phyloP scores from a whole-genome alignment of 2,329 filamentous ascomycete genomes.

The Verticillium zaregamsianum region DNA sequence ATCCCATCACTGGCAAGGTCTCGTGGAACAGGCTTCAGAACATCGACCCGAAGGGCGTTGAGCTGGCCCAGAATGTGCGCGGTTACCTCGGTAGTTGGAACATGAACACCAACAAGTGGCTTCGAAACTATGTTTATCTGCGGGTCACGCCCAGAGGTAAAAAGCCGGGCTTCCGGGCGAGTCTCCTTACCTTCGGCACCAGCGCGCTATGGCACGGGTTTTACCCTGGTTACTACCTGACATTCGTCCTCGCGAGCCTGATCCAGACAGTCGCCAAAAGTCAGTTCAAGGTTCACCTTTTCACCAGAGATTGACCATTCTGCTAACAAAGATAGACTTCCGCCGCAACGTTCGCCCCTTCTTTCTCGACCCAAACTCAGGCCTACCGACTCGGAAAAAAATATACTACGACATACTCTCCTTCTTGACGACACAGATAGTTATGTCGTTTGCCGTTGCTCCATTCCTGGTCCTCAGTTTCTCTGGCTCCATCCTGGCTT shows the following conservation, averaged over 20 bases:
- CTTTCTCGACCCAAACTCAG: conserved; percentile 77
- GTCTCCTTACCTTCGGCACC: conserved; percentile 87
- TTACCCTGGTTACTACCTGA: conserved; percentile 91
- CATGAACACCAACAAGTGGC: conserved; percentile 97
- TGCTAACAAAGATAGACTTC: conserved; percentile 57
- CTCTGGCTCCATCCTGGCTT: conserved; percentile 65
- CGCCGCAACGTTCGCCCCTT: conserved; percentile 88
- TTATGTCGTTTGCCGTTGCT: conserved; percentile 75
- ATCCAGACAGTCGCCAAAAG: conserved; percentile 93
- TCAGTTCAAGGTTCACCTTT: conserved; percentile 40
- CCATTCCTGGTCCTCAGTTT: conserved; percentile 84
- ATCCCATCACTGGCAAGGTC: conserved; percentile 77
- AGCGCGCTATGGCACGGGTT: conserved; percentile 98
- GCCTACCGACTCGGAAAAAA: conserved; percentile 65
- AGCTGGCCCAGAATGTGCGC: conserved; percentile 89
- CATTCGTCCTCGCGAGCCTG: conserved; percentile 85
- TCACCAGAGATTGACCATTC: neutral
- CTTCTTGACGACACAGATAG: conserved; percentile 72
- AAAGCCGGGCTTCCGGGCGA: conserved; percentile 94
- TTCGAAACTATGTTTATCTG: conserved; percentile 93
- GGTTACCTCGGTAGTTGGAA: conserved; percentile 93
- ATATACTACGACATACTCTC: conserved; percentile 80
- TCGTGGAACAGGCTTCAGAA: conserved; percentile 88
- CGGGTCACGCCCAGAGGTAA: conserved; percentile 91
- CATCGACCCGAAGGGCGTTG: conserved; percentile 79